phyloP scores from a whole-genome alignment of 1,284 basidiomycete genomes.

The Cryptococcus maquisensis region DNA sequence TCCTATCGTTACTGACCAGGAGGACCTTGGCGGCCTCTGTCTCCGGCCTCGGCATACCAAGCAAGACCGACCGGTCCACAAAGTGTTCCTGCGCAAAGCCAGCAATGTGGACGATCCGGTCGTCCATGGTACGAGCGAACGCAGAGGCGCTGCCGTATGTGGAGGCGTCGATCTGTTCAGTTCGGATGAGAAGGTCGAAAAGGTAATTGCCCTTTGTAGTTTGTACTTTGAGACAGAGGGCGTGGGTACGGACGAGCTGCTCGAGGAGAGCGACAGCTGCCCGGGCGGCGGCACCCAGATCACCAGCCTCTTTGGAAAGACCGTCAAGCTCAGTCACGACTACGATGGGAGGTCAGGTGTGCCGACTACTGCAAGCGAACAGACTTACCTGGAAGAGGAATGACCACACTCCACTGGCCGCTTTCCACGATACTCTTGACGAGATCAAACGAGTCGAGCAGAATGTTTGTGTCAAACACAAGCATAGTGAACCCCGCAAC shows the following conservation, averaged over 20 bases:
- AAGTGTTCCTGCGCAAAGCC: constrained; percentile 91
- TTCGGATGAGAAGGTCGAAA: constrained; percentile 72
- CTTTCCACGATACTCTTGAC: constrained; percentile 74
- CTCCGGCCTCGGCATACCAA: constrained; percentile 51
- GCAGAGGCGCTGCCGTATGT: constrained; percentile 43
- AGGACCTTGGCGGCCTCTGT: constrained; percentile 69
- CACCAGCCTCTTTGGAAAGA: constrained; percentile 62
- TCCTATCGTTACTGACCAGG: constrained; percentile 84
- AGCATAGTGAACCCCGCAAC: constrained; percentile 84
- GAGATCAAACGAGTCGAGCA: constrained; percentile 71
- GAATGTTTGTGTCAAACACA: constrained; percentile 90
- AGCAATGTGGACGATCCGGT: constrained; percentile 85
- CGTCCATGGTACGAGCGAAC: constrained; percentile 79
- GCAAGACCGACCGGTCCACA: constrained; percentile 70
- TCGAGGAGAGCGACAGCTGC: constrained; percentile 71
- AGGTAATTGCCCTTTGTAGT: constrained; percentile 94
- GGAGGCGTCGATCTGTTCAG: constrained; percentile 67
- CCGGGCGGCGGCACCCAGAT: constrained; percentile 62
- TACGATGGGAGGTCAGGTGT: constrained; percentile 8
- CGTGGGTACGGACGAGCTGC: constrained; percentile 67
- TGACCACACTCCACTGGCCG: constrained; percentile 76
- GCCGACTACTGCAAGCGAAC: background rate
- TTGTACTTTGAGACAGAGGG: constrained; percentile 81
- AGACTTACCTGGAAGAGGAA: constrained; percentile 67
- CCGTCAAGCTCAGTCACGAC: constrained; percentile 97